Percentiles rank a stretch among this genome's conserved stretches.
These are phyloP conservation scores for Nigrograna mackinnonii DNA, from an alignment of 2,329 filamentous ascomycete genomes.

Conservation along the genomic window DNA sequence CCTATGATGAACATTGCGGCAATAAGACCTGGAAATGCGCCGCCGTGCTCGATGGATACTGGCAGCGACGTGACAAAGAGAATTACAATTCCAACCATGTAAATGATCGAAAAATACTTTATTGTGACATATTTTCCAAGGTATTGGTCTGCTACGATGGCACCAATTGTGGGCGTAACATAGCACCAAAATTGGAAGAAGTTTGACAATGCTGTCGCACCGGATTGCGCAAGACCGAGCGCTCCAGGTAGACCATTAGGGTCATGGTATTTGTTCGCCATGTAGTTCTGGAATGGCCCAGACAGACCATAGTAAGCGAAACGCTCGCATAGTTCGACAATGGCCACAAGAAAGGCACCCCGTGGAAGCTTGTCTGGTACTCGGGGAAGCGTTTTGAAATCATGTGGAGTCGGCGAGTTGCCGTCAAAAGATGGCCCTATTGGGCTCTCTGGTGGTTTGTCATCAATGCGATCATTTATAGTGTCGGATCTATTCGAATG, in stretches of 20 bases:
- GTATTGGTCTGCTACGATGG: slow-evolving; percentile 67
- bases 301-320: slow-evolving; percentile 52
- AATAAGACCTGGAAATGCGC: slow-evolving; percentile 66
- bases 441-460: too few relatives aligned
- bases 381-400: slow-evolving; percentile 26
- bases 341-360: slow-evolving; percentile 50
- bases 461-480: too few relatives aligned
- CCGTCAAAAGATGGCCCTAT: too few relatives aligned
- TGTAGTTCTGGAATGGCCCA: slow-evolving; percentile 56
- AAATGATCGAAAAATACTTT: slow-evolving; percentile 65
- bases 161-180: slow-evolving; percentile 51
- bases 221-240: slow-evolving; percentile 45
- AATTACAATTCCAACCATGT: slow-evolving; percentile 68
- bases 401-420: slow-evolving; percentile 27
- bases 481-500: too few relatives aligned
- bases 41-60: slow-evolving; percentile 61
- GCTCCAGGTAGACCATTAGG: slow-evolving; percentile 46
- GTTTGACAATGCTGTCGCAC: slow-evolving; percentile 50
- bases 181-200: slow-evolving; percentile 56
- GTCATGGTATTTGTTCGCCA: slow-evolving; percentile 45
- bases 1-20: slow-evolving; percentile 70
- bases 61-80: slow-evolving; percentile 69
- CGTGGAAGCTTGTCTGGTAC: slow-evolving; percentile 50
- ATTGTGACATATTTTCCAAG: slow-evolving; percentile 73
- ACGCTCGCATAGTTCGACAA: slow-evolving; percentile 54